Evolutionary conservation across 1,139 yeast genomes (phyloP).

Genomic region (Zhuliangozyma parablackwelliae): DNA sequence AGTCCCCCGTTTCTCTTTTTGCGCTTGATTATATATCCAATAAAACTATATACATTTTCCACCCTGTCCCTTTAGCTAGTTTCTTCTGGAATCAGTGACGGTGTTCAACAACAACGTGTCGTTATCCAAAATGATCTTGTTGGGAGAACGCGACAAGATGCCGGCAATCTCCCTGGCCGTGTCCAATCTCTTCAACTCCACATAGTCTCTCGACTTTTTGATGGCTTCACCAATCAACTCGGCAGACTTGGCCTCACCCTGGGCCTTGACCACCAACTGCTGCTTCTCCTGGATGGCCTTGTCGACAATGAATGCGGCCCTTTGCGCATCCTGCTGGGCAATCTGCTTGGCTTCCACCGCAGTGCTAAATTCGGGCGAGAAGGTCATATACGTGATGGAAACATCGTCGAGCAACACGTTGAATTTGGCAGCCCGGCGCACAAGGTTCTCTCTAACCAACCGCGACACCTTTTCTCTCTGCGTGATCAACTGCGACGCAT

Average conservation of each 20-base stretch:
- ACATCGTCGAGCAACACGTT: constrained; percentile 90
- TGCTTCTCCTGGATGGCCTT: constrained; percentile 97
- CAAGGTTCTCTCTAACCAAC: constrained; percentile 83
- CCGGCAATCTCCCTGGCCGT: constrained; percentile 95
- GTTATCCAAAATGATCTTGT: constrained; percentile 85
- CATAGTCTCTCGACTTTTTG: constrained; percentile 91
- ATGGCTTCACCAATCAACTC: constrained; percentile 98
- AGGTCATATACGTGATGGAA: constrained; percentile 91
- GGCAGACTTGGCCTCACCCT: constrained; percentile 98
- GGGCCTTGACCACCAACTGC: constrained; percentile 91
- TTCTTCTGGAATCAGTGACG: constrained; percentile 56
- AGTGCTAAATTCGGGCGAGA: constrained; percentile 94
- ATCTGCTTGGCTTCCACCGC: constrained; percentile 99
- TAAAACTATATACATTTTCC: no score
- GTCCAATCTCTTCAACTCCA: constrained; percentile 92
- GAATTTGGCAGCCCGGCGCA: constrained; percentile 88
- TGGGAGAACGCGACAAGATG: constrained; percentile 81
- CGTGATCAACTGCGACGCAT: constrained; percentile 94
- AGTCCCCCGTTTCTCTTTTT: neutral
- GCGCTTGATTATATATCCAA: neutral
- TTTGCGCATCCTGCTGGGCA: constrained; percentile 98
- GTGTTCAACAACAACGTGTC: constrained; percentile 90
- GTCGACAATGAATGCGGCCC: constrained; percentile 95
- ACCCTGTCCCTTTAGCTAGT: no score
- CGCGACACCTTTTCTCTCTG: constrained; percentile 96